Conservation (phyloP, 208 protist genomes). For the Leishmania braziliensis region DNA sequence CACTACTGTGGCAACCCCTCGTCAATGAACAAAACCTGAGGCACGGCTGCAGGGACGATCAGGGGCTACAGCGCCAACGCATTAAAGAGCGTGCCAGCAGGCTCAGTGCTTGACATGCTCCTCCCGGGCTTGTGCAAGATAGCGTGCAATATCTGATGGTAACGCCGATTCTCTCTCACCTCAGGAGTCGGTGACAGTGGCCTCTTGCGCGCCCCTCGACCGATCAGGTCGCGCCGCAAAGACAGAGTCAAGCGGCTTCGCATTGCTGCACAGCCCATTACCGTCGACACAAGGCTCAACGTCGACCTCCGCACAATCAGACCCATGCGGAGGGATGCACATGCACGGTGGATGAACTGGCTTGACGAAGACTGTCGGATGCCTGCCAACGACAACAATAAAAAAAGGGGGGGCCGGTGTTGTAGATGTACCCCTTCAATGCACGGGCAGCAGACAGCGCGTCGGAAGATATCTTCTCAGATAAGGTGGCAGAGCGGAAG, state of each 20-base stretch:
- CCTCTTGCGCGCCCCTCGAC: no score
- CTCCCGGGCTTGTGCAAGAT: slow-evolving; percentile 11
- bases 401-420: background rate
- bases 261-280: background rate
- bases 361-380: background rate
- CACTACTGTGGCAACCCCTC: background rate
- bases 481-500: slow-evolving; percentile 3
- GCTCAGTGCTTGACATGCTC: background rate
- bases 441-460: background rate
- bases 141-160: background rate
- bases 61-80: background rate
- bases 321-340: slow-evolving; percentile 4
- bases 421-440: background rate
- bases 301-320: slow-evolving; percentile 24
- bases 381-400: background rate
- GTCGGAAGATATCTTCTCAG: slow-evolving; percentile 10
- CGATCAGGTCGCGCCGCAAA: background rate
- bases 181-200: no score
- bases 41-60: background rate
- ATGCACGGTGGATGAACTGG: slow-evolving; percentile 4
- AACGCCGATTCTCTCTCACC: background rate
- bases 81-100: background rate
- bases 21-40: background rate
- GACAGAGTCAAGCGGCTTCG: background rate
- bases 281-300: slow-evolving; percentile 8